These are phyloP conservation scores for Phytopythium oedochilum DNA, from an alignment of 352 stramenopile species.

Conservation along the genomic window DNA sequence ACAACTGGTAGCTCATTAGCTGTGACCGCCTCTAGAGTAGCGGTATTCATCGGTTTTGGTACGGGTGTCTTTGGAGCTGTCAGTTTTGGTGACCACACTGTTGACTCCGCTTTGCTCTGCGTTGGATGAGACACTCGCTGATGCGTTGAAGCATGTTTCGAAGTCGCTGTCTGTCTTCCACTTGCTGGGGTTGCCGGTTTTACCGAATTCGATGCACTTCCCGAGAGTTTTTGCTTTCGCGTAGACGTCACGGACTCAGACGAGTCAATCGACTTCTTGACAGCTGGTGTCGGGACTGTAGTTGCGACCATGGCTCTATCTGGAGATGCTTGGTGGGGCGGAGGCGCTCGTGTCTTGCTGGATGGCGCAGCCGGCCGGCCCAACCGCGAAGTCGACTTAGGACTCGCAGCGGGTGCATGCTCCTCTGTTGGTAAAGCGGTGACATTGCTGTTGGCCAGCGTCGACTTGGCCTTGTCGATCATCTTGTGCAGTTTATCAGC, in stretches of 20 bases:
- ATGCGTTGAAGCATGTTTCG: neutral
- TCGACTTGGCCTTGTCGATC: constrained; percentile 82
- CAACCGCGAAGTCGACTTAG: neutral
- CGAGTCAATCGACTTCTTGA: neutral
- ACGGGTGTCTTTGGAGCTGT: neutral
- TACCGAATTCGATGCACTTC: neutral
- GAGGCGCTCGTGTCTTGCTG: neutral
- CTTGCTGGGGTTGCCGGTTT: neutral
- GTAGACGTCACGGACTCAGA: neutral
- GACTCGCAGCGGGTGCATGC: neutral
- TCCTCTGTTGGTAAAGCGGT: constrained; percentile 4
- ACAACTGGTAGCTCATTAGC: neutral
- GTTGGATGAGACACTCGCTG: neutral
- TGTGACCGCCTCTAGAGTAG: neutral
- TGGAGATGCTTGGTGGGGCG: neutral
- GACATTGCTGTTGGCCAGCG: constrained; percentile 30
- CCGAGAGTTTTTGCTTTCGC: neutral
- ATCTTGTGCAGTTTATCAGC: constrained; percentile 86
- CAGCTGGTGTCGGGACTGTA: neutral
- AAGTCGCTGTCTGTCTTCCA: neutral
- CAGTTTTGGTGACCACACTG: neutral
- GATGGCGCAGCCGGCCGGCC: neutral
- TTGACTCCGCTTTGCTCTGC: neutral
- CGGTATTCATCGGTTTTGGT: neutral
- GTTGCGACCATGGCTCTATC: neutral